Evolutionary conservation across 805 yeast genomes (phyloP), one percentile per base, ranked within the genome.

Genomic region (Hanseniaspora hatyaiensis): DNA sequence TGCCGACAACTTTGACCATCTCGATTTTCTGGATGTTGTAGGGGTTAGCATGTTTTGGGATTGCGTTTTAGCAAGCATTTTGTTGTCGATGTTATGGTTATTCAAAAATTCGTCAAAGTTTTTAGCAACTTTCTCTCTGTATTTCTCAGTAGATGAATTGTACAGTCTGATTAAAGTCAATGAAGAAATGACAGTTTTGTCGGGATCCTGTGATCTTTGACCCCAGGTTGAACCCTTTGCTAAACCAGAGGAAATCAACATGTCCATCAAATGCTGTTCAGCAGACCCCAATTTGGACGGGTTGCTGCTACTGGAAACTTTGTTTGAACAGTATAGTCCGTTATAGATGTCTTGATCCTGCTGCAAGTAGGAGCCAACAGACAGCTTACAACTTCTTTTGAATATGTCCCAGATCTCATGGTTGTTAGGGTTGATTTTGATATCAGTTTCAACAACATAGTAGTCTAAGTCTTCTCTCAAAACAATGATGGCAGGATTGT

Each of bases 191-290:
- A 86, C 89, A 11, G 96, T 81, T 58, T 82, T 82, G 50, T 78
- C 77, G 1, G 94, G 89, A 60, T 88, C 96, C 55, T 81, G 71
- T n/a, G 84, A 77, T 52, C 98, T 71, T 58, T 78, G 80, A 3
- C 95, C 96, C 98, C 98, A 92, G 13, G 62, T 56, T 26, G 82
- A 85, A 18, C 69, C 68, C 11, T 72, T 64, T 3, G 67, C 63
- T 54, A 87, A 84, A 1, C 98, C 98, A 0, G 94, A 80, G 0
- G 89, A 72, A 57, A 96, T 87, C 47, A 92, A 72, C 98, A 92
- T 92, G 53, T 87, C 96, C 66, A 85, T 74, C 39, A 92, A 70
- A 63, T 89, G 97, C 63, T 83, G 89, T 62, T 92, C 98, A 0
- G 98, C 97, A 13, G 95, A 80, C 6, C 87, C 88, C 52, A 82